Percentiles rank a stretch among this genome's conserved stretches.
These are phyloP conservation scores for Tetrahymena malaccensis DNA, from an alignment of 73 alveolate genomes.

Conservation along the genomic window DNA sequence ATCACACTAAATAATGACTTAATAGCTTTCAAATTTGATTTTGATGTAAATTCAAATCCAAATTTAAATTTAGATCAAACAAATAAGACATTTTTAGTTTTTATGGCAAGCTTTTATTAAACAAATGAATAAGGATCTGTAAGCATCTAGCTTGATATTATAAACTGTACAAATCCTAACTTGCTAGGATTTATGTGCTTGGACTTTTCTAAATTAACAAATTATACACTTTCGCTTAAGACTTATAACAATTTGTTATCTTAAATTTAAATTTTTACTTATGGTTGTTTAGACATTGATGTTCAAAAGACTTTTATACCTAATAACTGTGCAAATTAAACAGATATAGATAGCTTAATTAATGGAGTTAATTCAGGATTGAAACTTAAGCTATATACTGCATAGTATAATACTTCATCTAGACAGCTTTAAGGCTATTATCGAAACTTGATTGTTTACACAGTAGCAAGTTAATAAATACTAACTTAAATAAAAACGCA, in stretches of 20 bases:
- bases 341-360: background rate
- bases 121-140: background rate
- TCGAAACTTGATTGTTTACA: background rate
- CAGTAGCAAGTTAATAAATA: background rate
- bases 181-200: background rate
- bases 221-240: background rate
- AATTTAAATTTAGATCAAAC: background rate
- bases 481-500: background rate
- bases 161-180: background rate
- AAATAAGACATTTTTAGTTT: background rate
- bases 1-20: background rate
- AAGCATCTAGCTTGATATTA: background rate
- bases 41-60: background rate
- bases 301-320: background rate
- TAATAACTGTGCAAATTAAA: background rate
- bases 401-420: background rate
- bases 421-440: background rate
- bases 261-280: background rate
- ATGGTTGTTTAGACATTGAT: background rate
- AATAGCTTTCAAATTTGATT: background rate
- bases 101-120: background rate
- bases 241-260: background rate
- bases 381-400: background rate
- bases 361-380: background rate
- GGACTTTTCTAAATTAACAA: background rate